Base-by-base conservation (phyloP, 306 rosid species). In the Abrus pulchellus region DNA sequence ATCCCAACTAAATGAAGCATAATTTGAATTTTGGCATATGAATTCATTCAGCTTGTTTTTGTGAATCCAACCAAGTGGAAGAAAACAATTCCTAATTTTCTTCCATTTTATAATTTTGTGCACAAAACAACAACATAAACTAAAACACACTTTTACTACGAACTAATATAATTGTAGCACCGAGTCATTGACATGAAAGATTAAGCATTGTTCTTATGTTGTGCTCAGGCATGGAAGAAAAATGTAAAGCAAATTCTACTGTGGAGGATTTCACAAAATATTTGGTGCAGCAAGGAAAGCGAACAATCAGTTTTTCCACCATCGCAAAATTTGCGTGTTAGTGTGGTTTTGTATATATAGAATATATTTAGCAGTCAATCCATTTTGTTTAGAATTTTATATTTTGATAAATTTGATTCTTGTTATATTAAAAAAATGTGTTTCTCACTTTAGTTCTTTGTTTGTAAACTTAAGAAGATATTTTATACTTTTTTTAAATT, bases 211-310 rank as follows among this genome's bases (percentile, higher is more conserved):
- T 43, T 71, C 2, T 52, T 61, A 34, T 28, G 76, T 45, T 32
- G 41, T 69, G 38, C 44, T 63, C 88, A 85, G 95, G 82, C 91
- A 87, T 50, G 87, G 83, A 57, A 83, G 87, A 56, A 79, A 74
- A 79, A 74, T 83, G 87, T 83, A 11, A 59, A 36, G 80, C 11
- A 77, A 68, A 38, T 48, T 29, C 6, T 33, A 28, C 10, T 7
- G 56, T 5, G 69, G 28, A 43, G 75, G 29, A 64, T 36, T 36
- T 13, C 65, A 69, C 53, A 59, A 8, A 34, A 32, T 33, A 61
- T 44, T 60, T 8, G 33, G 41, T 75, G 48, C 38, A 71, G 63
- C 63, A 52, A 56, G 12, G 20, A 50, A 12, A 33, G 34, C 76
- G 3, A 28, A 59, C 29, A 5, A 5, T 3, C 20, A 47, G 36